Conservation (phyloP, 352 stramenopile genomes). For the Phytophthora fragariae region DNA sequence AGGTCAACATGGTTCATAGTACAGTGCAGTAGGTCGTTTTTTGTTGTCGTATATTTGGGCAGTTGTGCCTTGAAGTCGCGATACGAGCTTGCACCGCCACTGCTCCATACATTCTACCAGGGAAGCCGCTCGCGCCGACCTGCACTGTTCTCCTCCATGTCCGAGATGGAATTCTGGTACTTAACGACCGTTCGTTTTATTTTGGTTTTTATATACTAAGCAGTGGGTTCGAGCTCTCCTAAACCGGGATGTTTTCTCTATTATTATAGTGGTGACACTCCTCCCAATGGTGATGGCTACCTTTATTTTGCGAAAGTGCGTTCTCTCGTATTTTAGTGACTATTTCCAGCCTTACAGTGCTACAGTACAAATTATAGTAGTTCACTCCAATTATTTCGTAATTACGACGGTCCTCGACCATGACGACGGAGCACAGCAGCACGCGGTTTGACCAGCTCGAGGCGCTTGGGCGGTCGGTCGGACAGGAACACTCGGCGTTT, state of each 20-base stretch:
- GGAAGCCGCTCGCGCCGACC: background rate
- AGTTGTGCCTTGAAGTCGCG: background rate
- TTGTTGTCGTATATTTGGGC: background rate
- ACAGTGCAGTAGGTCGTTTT: background rate
- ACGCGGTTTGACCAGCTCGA: slow-evolving; percentile 92
- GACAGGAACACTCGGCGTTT: slow-evolving; percentile 94
- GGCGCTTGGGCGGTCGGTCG: slow-evolving; percentile 90
- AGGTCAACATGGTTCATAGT: background rate
- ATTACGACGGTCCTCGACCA: too few species aligned
- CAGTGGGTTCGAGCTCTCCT: too few species aligned
- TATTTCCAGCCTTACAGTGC: background rate
- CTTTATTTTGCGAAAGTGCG: background rate
- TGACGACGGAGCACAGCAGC: too few species aligned
- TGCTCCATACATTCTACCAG: background rate
- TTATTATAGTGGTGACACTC: background rate
- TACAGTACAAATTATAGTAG: too few species aligned
- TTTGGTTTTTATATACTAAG: too few species aligned
- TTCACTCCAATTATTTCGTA: too few species aligned
- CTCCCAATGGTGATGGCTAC: background rate
- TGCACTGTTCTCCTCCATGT: background rate
- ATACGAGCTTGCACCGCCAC: background rate
- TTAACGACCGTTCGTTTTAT: background rate
- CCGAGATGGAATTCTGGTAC: background rate
- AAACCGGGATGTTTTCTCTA: background rate
- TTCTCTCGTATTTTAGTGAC: background rate